A percentile compares a stretch with the other conserved stretches of the same genome.
These are phyloP conservation scores for Moricandia moricandioides DNA, from an alignment of 345 rosid species.

Conservation along the genomic window DNA sequence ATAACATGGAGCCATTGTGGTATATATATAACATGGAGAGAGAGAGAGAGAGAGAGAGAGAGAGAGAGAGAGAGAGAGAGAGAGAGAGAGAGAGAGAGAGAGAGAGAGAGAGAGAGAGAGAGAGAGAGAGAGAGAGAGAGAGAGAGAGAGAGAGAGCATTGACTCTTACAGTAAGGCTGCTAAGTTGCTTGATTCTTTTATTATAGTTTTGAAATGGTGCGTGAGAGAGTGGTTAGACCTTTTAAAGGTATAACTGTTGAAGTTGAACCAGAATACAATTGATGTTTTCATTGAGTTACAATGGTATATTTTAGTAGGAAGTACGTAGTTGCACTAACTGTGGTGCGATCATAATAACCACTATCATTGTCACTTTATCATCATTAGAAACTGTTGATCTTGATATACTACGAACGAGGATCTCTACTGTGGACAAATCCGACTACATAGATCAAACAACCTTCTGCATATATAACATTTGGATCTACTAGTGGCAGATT, in stretches of 20 bases:
- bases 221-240: not conserved
- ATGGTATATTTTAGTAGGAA: not conserved
- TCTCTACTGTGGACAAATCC: not conserved
- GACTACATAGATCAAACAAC: not conserved
- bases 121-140: not conserved
- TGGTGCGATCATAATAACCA: not conserved
- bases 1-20: not conserved
- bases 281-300: not conserved
- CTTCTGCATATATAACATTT: not conserved
- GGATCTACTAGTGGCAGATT: not conserved
- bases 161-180: slow-evolving; percentile 5
- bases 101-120: not conserved
- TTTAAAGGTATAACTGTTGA: slow-evolving; percentile 1
- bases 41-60: not conserved
- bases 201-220: slow-evolving; percentile 11
- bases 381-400: not conserved
- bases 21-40: slow-evolving; percentile 6
- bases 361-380: not conserved
- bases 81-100: not conserved
- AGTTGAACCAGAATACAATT: not conserved
- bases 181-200: not conserved
- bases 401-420: not conserved
- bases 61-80: not conserved
- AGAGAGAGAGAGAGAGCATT: not conserved
- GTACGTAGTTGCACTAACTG: not conserved